Evolutionary conservation across 139 green algal species (phyloP).

Genomic region (Haematococcus sp.): DNA sequence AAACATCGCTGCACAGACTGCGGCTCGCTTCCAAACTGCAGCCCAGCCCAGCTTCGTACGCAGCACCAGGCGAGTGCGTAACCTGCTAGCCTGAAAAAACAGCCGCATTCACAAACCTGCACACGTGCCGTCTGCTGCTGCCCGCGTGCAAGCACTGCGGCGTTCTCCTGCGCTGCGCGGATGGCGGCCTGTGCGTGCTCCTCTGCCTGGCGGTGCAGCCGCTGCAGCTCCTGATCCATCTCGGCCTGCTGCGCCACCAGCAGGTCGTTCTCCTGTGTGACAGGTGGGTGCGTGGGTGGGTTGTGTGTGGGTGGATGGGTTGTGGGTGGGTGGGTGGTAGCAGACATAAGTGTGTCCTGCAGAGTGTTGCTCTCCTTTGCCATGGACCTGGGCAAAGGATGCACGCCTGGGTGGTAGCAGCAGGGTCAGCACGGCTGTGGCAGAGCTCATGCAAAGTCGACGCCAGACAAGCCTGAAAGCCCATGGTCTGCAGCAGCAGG

Average conservation of each 20-base stretch:
- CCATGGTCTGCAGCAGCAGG: not conserved
- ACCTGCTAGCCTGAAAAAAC: too few relatives aligned
- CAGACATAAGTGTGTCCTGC: constrained; percentile 6
- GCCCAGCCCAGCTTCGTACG: too few relatives aligned
- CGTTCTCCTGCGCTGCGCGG: constrained; percentile 19
- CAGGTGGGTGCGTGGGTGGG: not conserved
- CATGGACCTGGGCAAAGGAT: not conserved
- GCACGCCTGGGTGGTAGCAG: not conserved
- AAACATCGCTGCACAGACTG: too few relatives aligned
- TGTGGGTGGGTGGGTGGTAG: not conserved
- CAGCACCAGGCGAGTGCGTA: too few relatives aligned
- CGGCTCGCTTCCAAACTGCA: too few relatives aligned
- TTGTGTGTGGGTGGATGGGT: not conserved
- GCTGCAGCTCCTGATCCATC: constrained; percentile 46
- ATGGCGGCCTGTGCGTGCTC: constrained; percentile 12
- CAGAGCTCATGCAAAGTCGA: not conserved
- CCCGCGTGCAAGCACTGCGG: not conserved
- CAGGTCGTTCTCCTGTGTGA: constrained; percentile 49
- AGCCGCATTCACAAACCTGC: too few relatives aligned
- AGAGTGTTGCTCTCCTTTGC: not conserved
- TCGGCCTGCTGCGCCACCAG: constrained; percentile 42
- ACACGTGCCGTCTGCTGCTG: constrained; percentile 12
- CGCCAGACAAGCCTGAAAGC: too few relatives aligned
- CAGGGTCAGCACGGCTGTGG: not conserved
- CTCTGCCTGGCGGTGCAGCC: constrained; percentile 29